A percentile compares a stretch with the other conserved stretches of the same genome.
These are phyloP conservation scores for Psilocybe mexicana DNA, from an alignment of 1,284 basidiomycete genomes.

Conservation along the genomic window DNA sequence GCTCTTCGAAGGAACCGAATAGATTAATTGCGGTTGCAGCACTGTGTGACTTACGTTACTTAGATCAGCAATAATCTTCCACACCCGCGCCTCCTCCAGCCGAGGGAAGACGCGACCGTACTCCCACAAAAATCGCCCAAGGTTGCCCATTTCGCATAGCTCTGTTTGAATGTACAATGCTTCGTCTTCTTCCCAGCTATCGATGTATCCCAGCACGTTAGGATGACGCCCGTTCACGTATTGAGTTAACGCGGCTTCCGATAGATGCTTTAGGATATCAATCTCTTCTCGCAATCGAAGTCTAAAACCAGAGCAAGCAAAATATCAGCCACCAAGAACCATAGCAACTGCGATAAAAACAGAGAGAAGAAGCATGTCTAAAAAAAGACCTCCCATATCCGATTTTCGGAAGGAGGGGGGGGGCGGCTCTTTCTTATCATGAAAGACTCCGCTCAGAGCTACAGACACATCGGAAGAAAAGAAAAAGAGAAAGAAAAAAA, in stretches of 20 bases:
- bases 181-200: constrained; percentile 97
- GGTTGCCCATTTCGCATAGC: constrained; percentile 90
- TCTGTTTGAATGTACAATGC: constrained; percentile 93
- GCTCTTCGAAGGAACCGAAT: constrained; percentile 27
- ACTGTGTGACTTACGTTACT: constrained; percentile 67
- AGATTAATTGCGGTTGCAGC: constrained; percentile 27
- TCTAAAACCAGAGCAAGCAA: constrained; percentile 39
- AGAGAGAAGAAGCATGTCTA: constrained; percentile 10
- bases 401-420: constrained; percentile 7
- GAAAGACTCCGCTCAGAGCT: constrained; percentile 3
- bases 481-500: constrained; percentile 15
- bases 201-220: constrained; percentile 89
- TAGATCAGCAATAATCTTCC: constrained; percentile 96
- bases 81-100: constrained; percentile 91
- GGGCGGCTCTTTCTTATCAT: constrained; percentile 1
- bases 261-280: constrained; percentile 86
- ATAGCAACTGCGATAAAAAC: constrained; percentile 20
- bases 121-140: constrained; percentile 91
- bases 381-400: constrained; percentile 2
- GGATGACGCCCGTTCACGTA: constrained; percentile 48
- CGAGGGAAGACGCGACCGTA: constrained; percentile 85
- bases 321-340: constrained; percentile 19
- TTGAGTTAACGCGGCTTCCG: constrained; percentile 36
- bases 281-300: constrained; percentile 94
- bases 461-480: not conserved